A percentile compares a stretch with the other conserved stretches of the same genome.
Conservation (phyloP, 2,329 filamentous ascomycete genomes). For the Fusarium duplospermum region DNA sequence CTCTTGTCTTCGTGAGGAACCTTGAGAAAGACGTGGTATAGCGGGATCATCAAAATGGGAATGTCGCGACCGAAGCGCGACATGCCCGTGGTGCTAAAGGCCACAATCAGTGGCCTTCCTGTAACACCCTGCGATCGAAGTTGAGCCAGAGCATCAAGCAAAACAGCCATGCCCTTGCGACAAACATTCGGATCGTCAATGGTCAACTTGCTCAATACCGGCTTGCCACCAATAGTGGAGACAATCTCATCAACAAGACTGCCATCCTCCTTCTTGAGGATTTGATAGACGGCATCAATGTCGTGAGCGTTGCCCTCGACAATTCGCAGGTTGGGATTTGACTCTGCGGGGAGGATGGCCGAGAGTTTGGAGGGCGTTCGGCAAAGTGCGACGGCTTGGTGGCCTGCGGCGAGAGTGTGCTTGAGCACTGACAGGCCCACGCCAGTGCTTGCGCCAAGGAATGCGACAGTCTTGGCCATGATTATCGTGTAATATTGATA, state of each 20-base stretch:
- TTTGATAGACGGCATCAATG: conserved; percentile 49
- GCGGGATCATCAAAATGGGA: conserved; percentile 55
- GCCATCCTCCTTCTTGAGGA: conserved; percentile 47
- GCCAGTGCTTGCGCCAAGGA: conserved; percentile 66
- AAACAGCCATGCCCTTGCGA: conserved; percentile 54
- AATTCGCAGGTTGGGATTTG: conserved; percentile 55
- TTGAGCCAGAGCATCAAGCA: conserved; percentile 54
- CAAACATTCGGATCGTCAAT: conserved; percentile 63
- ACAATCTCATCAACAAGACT: conserved; percentile 59
- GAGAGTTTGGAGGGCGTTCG: conserved; percentile 63
- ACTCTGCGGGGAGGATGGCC: conserved; percentile 46
- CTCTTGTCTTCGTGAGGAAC: conserved; percentile 61
- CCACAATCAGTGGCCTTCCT: conserved; percentile 50
- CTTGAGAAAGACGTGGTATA: conserved; percentile 56
- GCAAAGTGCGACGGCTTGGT: conserved; percentile 61
- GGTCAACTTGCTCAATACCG: conserved; percentile 47
- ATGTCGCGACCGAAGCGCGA: conserved; percentile 53
- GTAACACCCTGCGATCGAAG: conserved; percentile 43
- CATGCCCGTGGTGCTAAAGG: conserved; percentile 56
- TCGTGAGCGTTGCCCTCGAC: conserved; percentile 62
- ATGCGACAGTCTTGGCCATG: conserved; percentile 56
- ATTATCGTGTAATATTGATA: not conserved
- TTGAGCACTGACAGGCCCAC: conserved; percentile 60
- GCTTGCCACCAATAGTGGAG: conserved; percentile 58
- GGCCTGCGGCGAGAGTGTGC: conserved; percentile 57